phyloP scores from a whole-genome alignment of 257 asterid species.

The Echium plantagineum region DNA sequence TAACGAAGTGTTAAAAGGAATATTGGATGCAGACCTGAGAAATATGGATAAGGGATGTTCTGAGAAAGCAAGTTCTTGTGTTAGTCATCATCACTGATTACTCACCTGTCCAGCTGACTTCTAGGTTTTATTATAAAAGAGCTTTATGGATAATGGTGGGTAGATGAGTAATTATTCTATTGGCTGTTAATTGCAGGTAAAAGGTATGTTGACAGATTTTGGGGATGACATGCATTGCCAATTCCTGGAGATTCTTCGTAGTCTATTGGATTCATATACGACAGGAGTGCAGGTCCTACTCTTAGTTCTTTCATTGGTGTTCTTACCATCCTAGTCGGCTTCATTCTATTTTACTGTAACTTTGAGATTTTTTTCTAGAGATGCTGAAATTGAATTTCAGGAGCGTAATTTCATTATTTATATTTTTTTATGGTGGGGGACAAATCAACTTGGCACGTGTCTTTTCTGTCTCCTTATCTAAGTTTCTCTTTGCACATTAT shows the following conservation, averaged over 20 bases:
- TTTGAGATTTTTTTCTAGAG: too few relatives aligned
- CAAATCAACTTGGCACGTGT: too few relatives aligned
- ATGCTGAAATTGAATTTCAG: too few relatives aligned
- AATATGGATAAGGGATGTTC: neutral
- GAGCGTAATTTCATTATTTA: too few relatives aligned
- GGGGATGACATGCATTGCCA: slow-evolving; percentile 97
- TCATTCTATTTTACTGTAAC: neutral
- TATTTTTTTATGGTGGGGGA: neutral
- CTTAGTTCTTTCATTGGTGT: neutral
- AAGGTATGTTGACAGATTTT: slow-evolving; percentile 77
- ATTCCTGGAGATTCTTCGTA: slow-evolving; percentile 89
- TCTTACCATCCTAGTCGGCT: neutral
- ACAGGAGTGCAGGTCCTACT: slow-evolving; percentile 62
- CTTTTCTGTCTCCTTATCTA: too few relatives aligned
- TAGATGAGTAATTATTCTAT: neutral
- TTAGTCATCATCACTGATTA: neutral
- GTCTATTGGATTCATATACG: slow-evolving; percentile 68
- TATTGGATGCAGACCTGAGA: neutral
- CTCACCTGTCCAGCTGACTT: neutral
- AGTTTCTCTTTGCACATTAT: neutral
- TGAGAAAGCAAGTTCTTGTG: neutral
- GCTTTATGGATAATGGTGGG: too few relatives aligned
- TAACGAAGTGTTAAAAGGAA: too few relatives aligned
- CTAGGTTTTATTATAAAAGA: neutral
- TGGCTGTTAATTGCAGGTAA: slow-evolving; percentile 49